A percentile compares a stretch with the other conserved stretches of the same genome.
phyloP scores from a whole-genome alignment of 1,284 basidiomycete species.

The Earliella scabrosa region DNA sequence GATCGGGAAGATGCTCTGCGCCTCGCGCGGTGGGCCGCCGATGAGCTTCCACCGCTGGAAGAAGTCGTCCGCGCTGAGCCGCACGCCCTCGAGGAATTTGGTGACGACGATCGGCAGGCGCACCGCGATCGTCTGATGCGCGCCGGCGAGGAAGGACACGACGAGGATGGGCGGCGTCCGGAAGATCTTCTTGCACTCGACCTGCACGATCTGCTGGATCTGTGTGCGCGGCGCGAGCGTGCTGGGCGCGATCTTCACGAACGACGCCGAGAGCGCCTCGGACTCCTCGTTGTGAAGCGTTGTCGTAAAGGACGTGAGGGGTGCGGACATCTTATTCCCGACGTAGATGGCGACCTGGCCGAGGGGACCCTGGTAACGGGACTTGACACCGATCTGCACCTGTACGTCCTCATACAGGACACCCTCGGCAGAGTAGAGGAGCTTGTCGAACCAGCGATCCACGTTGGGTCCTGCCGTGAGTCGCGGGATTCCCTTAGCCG shows the following conservation, averaged over 20 bases:
- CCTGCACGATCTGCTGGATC: conserved; percentile 89
- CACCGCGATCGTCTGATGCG: conserved; percentile 85
- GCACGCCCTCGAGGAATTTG: conserved; percentile 95
- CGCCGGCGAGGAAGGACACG: conserved; percentile 91
- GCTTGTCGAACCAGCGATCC: conserved; percentile 89
- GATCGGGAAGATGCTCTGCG: conserved; percentile 88
- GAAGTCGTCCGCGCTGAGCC: conserved; percentile 83
- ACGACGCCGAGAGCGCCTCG: conserved; percentile 77
- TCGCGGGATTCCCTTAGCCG: conserved; percentile 41
- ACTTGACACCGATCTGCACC: conserved; percentile 95
- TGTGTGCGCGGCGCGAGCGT: conserved; percentile 85
- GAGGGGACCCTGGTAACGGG: conserved; percentile 91
- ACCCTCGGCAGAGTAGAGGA: conserved; percentile 84
- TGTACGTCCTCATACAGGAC: conserved; percentile 96
- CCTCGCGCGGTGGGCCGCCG: conserved; percentile 91
- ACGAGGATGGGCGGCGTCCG: conserved; percentile 80
- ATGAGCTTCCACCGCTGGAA: conserved; percentile 99
- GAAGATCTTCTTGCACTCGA: conserved; percentile 94
- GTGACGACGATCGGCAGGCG: conserved; percentile 87
- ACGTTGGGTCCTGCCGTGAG: conserved; percentile 73
- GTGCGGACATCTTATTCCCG: conserved; percentile 91
- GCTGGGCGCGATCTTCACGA: conserved; percentile 88
- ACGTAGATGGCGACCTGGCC: conserved; percentile 94
- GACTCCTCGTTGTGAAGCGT: conserved; percentile 77
- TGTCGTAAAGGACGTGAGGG: conserved; percentile 90